phyloP scores from a whole-genome alignment of 2,329 filamentous ascomycete species.

The Leptodontidium sp. region DNA sequence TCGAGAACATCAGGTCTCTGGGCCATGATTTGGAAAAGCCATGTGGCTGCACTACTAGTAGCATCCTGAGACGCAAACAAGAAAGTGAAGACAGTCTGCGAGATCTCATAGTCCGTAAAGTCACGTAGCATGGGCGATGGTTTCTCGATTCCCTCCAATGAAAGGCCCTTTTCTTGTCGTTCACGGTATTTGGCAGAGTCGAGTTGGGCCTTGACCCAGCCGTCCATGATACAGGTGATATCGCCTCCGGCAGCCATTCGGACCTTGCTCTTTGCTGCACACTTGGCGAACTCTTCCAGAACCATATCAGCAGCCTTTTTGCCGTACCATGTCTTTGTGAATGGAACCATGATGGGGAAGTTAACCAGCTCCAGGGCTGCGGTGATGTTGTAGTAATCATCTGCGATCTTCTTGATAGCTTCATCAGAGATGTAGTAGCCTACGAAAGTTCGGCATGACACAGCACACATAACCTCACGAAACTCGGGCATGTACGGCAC shows the following conservation, averaged over 20 bases:
- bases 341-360: slow-evolving; percentile 95
- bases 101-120: slow-evolving; percentile 90
- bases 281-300: slow-evolving; percentile 86
- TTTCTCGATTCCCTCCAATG: slow-evolving; percentile 77
- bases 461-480: slow-evolving; percentile 92
- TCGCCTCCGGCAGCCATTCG: slow-evolving; percentile 90
- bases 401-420: slow-evolving; percentile 90
- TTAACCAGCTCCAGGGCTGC: slow-evolving; percentile 96
- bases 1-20: slow-evolving; percentile 93
- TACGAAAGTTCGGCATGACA: slow-evolving; percentile 96
- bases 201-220: slow-evolving; percentile 89
- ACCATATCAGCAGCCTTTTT: slow-evolving; percentile 97
- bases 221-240: slow-evolving; percentile 92
- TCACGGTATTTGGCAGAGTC: slow-evolving; percentile 84
- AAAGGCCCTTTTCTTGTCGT: slow-evolving; percentile 75
- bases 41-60: slow-evolving; percentile 90
- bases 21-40: slow-evolving; percentile 94
- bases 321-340: slow-evolving; percentile 95
- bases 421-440: slow-evolving; percentile 94
- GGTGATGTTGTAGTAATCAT: slow-evolving; percentile 97
- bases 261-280: slow-evolving; percentile 91
- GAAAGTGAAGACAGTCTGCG: slow-evolving; percentile 94
- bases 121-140: slow-evolving; percentile 82
- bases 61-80: slow-evolving; percentile 98
- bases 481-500: slow-evolving; percentile 90